Conservation (phyloP, 2,329 filamentous ascomycete species). For the Claviceps sp. region DNA sequence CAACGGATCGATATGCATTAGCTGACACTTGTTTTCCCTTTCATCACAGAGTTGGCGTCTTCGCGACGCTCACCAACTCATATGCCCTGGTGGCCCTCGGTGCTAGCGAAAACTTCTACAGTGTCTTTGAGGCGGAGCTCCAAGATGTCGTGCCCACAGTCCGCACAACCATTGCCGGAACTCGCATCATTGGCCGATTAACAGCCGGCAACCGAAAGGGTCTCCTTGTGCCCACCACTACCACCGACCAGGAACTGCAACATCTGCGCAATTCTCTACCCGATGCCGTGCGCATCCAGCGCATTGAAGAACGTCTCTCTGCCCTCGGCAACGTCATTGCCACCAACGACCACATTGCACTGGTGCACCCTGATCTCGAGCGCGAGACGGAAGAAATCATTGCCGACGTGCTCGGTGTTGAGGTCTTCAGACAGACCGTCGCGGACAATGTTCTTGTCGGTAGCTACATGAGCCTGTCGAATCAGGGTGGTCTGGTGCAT, state of each 20-base stretch:
- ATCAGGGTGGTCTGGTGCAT: conserved; percentile 93
- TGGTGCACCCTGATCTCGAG: conserved; percentile 92
- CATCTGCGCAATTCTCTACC: conserved; percentile 92
- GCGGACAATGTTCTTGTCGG: conserved; percentile 95
- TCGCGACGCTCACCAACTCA: conserved; percentile 90
- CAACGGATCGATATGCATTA: background rate
- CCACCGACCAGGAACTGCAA: conserved; percentile 95
- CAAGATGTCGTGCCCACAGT: conserved; percentile 96
- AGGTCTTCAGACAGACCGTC: conserved; percentile 87
- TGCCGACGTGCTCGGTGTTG: conserved; percentile 79
- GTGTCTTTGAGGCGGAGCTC: conserved; percentile 93
- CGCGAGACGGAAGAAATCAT: conserved; percentile 98
- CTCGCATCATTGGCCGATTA: conserved; percentile 86
- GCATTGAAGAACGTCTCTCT: conserved; percentile 92
- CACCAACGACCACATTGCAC: conserved; percentile 89
- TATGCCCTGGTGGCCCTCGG: conserved; percentile 91
- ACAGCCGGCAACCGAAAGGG: conserved; percentile 95
- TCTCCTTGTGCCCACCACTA: conserved; percentile 87
- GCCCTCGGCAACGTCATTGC: conserved; percentile 96
- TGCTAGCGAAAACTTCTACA: conserved; percentile 98
- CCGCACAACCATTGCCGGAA: conserved; percentile 91
- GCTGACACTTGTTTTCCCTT: background rate
- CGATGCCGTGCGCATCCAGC: conserved; percentile 83
- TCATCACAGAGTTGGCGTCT: conserved; percentile 71
- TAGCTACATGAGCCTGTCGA: conserved; percentile 90